These are phyloP conservation scores for Aspergillus sp. DNA, from an alignment of 2,329 filamentous ascomycete genomes.

Conservation along the genomic window DNA sequence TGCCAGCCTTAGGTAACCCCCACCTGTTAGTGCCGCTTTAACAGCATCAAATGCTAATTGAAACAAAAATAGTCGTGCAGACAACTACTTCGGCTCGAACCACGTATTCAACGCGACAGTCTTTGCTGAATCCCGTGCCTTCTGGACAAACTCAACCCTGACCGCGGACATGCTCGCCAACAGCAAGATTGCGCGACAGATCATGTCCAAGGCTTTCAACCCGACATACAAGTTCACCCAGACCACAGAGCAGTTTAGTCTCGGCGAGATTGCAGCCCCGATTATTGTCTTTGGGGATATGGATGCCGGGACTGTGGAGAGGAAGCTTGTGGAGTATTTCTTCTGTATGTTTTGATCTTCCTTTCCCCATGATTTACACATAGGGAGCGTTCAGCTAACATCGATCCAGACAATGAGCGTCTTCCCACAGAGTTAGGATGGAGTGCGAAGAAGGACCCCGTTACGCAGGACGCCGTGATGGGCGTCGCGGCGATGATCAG, in stretches of 20 bases:
- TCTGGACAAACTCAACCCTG: constrained; percentile 49
- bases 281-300: constrained; percentile 53
- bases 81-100: constrained; percentile 50
- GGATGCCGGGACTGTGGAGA: constrained; percentile 39
- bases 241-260: constrained; percentile 45
- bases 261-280: constrained; percentile 53
- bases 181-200: constrained; percentile 47
- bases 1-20: constrained; percentile 24
- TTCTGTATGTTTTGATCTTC: constrained; percentile 15
- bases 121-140: constrained; percentile 43
- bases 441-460: no score
- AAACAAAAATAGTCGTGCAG: background rate
- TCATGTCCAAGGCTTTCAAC: constrained; percentile 49
- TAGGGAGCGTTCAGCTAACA: no score
- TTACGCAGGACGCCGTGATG: no score
- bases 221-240: constrained; percentile 50
- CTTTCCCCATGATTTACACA: no score
- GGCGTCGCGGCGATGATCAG: no score
- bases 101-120: constrained; percentile 54
- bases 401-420: no score
- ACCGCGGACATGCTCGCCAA: constrained; percentile 47
- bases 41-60: background rate
- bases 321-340: constrained; percentile 24
- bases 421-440: no score
- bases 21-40: background rate